Conservation (phyloP, 2,329 filamentous ascomycete species). For the Huntiella moniliformis region DNA sequence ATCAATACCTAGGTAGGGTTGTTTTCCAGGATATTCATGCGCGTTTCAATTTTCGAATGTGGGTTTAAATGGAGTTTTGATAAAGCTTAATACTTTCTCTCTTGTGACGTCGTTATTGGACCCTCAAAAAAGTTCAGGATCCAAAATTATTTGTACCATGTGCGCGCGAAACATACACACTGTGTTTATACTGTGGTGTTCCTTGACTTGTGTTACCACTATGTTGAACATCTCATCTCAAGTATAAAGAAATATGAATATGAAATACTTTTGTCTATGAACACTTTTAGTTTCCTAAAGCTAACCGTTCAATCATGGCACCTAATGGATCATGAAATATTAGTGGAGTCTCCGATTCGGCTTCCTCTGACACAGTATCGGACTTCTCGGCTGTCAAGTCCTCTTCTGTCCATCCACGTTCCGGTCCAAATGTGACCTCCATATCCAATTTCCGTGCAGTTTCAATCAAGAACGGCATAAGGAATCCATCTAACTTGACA, state of each 20-base stretch:
- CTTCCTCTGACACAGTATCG: neutral
- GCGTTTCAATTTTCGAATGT: no score
- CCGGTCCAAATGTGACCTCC: slow-evolving; percentile 46
- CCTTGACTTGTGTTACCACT: no score
- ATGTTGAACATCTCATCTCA: neutral
- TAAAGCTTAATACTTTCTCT: no score
- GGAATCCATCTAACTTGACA: slow-evolving; percentile 44
- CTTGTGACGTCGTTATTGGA: no score
- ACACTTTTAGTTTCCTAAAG: neutral
- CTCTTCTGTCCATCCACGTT: slow-evolving; percentile 42
- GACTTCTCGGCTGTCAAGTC: neutral
- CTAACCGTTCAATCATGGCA: neutral
- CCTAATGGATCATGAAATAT: neutral
- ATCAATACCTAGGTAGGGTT: no score
- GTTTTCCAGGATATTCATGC: no score
- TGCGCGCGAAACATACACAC: neutral
- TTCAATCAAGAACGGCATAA: slow-evolving; percentile 43
- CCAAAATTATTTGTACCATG: no score
- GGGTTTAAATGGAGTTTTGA: no score
- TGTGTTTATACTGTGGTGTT: neutral
- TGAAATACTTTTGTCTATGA: neutral
- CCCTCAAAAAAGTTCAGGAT: no score
- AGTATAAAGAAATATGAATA: neutral
- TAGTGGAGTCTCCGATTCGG: neutral
- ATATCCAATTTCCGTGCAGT: slow-evolving; percentile 29